A percentile compares a stretch with the other conserved stretches of the same genome.
Conservation (phyloP, 1,139 yeast genomes). For the Magnusiomyces fungicola region DNA sequence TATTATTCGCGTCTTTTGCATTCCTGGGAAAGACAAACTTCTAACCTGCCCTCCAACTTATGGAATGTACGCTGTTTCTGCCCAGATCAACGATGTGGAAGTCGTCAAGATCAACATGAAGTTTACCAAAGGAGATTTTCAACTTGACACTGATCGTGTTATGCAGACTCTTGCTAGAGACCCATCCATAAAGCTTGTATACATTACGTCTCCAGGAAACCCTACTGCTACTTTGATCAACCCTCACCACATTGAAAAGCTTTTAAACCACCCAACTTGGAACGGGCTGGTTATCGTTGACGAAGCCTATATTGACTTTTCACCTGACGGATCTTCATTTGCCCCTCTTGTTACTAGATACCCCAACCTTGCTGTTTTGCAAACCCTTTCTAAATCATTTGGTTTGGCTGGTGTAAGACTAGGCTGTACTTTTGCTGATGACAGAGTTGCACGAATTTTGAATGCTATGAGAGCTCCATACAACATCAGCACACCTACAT, state of each 20-base stretch:
- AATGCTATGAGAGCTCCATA: slow-evolving; percentile 95
- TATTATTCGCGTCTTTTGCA: slow-evolving; percentile 74
- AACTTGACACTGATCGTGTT: slow-evolving; percentile 54
- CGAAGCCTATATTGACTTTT: slow-evolving; percentile 91
- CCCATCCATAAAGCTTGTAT: slow-evolving; percentile 58
- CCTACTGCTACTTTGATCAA: slow-evolving; percentile 74
- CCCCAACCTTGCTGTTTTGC: slow-evolving; percentile 81
- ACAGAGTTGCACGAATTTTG: slow-evolving; percentile 54
- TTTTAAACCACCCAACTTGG: slow-evolving; percentile 51
- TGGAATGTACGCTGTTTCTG: slow-evolving; percentile 93
- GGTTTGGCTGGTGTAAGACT: slow-evolving; percentile 92
- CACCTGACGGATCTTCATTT: slow-evolving; percentile 58
- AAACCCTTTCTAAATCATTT: slow-evolving; percentile 88
- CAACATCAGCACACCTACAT: slow-evolving; percentile 77
- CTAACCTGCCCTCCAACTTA: slow-evolving; percentile 92
- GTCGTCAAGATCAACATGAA: slow-evolving; percentile 64
- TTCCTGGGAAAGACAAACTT: slow-evolving; percentile 75
- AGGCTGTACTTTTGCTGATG: slow-evolving; percentile 67
- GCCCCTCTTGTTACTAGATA: slow-evolving; percentile 76
- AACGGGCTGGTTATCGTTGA: slow-evolving; percentile 82
- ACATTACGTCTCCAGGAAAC: slow-evolving; percentile 97
- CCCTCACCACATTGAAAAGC: slow-evolving; percentile 41
- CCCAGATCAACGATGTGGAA: slow-evolving; percentile 79
- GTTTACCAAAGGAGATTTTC: slow-evolving; percentile 45
- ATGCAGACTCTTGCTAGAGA: slow-evolving; percentile 48